Percentiles rank a stretch among this genome's conserved stretches.
Conservation (phyloP, 345 rosid species). For the Conringia planisiliqua region DNA sequence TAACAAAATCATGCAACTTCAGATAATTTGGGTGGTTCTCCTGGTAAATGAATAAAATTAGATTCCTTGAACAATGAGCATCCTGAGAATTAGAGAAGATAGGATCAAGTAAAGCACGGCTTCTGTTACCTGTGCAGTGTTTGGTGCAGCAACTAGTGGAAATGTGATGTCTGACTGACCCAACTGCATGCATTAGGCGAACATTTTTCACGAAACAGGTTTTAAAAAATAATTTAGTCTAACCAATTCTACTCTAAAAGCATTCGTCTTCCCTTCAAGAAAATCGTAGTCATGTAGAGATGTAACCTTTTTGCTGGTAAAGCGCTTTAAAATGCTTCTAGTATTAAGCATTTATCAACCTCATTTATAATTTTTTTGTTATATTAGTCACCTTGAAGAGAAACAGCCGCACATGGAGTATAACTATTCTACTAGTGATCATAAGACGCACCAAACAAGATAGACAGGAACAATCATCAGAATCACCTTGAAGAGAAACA, state of each 20-base stretch:
- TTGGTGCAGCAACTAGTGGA: slow-evolving; percentile 43
- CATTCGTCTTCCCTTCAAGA: not conserved
- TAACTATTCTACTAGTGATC: not conserved
- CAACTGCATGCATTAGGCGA: slow-evolving; percentile 49
- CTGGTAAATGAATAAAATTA: not conserved
- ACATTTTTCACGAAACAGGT: not conserved
- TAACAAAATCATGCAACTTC: slow-evolving; percentile 3
- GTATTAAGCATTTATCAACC: not conserved
- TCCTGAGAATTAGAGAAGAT: not conserved
- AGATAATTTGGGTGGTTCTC: not conserved
- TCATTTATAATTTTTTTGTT: not conserved
- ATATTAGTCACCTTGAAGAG: not conserved
- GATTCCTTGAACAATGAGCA: not conserved
- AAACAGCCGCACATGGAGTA: not conserved
- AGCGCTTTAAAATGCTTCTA: not conserved
- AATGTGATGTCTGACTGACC: slow-evolving; percentile 60
- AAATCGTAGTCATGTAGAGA: slow-evolving; percentile 4
- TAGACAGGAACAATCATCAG: not conserved
- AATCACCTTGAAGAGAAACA: too few relatives aligned
- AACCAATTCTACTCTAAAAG: not conserved
- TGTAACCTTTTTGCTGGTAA: not conserved
- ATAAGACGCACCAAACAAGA: not conserved
- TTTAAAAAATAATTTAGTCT: not conserved
- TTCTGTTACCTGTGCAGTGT: slow-evolving; percentile 48
- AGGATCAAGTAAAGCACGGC: not conserved